Evolutionary conservation across 805 yeast genomes (phyloP), one percentile per base, ranked within the genome.

Genomic region (Komagataella mondaviorum): DNA sequence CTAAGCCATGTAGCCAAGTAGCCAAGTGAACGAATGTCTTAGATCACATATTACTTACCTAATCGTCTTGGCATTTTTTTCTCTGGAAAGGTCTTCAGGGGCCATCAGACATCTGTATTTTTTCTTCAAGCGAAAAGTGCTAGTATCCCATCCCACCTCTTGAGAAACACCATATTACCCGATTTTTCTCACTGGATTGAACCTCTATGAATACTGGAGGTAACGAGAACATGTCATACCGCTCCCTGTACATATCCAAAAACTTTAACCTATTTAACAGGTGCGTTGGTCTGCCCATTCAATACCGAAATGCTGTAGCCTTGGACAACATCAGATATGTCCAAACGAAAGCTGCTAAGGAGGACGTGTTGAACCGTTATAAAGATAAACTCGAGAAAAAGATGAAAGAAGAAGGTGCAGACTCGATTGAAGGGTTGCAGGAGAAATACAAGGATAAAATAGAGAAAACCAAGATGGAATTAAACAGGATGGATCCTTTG

Each of bases 401-500:
- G 54, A 76, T 75, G 8, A 57, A 59, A 48, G 60, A 63, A 52
- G 55, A 45, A 18, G 83, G 83, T 8, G 73, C 69, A 0, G 56
- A 65, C 1, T 63, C 71, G 43, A 66, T 86, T 3, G 78, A 79
- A 6, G 85, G 85, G 52, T 68, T 89, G 55, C 77, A 81, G 55
- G 78, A 70, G 45, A 78, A 76, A 55, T 65, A 83, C 55, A 81
- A 83, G 58, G 84, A 79, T 45, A 75, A 78, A 20, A 78, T 88
- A 48, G 79, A 73, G 44, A 60, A 65, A 43, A 76, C 71, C 48
- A 83, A 80, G 61, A 71, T 70, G 53, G 78, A 80, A 53, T 69
- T 85, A 59, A 73, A 71, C 60, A 77, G 71, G 51, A 66, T 85
- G 12, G 95, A 88, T 61, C 93, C 93, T 0, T 67, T 85, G 56